A percentile compares a stretch with the other conserved stretches of the same genome.
Evolutionary conservation across 116 monocot species (phyloP).

Genomic region (Trichopus zeylanicus): DNA sequence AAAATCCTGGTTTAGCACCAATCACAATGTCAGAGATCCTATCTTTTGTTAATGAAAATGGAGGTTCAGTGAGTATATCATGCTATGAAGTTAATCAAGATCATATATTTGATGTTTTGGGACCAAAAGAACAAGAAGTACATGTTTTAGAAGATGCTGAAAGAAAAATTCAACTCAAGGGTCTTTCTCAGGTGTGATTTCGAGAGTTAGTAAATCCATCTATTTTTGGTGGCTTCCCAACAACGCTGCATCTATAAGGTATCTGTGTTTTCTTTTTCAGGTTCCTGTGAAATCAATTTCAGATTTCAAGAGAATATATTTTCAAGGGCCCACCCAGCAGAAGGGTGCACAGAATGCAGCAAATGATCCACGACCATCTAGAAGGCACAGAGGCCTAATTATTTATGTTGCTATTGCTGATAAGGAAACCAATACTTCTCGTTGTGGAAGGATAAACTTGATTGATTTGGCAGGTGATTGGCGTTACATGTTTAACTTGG

Average conservation of each 20-base stretch:
- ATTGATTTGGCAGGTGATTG: conserved; percentile 51
- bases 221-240: no score
- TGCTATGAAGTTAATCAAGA: conserved; percentile 57
- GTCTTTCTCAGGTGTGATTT: conserved; percentile 51
- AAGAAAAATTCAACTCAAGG: conserved; percentile 48
- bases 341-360: conserved; percentile 11
- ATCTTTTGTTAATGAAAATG: conserved; percentile 12
- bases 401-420: conserved; percentile 22
- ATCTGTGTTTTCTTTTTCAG: conserved; percentile 14
- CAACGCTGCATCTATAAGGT: background rate
- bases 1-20: conserved; percentile 43
- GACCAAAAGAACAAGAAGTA: conserved; percentile 45
- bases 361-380: conserved; percentile 17
- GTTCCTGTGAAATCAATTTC: conserved; percentile 40
- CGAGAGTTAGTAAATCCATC: background rate
- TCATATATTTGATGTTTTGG: conserved; percentile 65
- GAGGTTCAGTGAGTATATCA: conserved; percentile 29
- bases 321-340: conserved; percentile 9
- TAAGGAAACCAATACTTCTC: conserved; percentile 17
- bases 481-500: background rate
- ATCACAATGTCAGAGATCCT: conserved; percentile 39
- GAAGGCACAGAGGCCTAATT: conserved; percentile 50
- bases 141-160: conserved; percentile 49
- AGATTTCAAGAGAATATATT: conserved; percentile 36
- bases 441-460: conserved; percentile 50